Conservation (phyloP, 2,329 filamentous ascomycete genomes). For the Nannizziopsis barbatae region DNA sequence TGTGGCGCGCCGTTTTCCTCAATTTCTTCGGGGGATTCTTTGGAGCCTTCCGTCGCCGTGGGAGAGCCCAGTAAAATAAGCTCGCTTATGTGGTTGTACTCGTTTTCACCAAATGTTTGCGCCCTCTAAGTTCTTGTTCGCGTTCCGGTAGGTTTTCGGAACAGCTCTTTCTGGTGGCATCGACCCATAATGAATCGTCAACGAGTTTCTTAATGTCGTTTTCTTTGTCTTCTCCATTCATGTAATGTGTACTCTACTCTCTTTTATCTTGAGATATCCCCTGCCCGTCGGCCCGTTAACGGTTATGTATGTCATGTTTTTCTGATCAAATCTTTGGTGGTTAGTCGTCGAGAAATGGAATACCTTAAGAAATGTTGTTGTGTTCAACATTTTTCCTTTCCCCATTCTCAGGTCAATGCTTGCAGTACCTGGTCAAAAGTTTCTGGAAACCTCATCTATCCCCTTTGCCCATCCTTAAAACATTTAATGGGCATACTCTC, state of each 20-base stretch:
- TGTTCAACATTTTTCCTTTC: background rate
- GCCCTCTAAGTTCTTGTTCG: background rate
- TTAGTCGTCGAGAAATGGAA: slow-evolving; percentile 4
- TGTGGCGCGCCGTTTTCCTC: slow-evolving; percentile 32
- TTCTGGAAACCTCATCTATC: too few species aligned
- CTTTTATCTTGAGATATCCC: slow-evolving; percentile 9
- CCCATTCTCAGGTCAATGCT: background rate
- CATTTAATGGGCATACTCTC: too few species aligned
- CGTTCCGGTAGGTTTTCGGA: background rate
- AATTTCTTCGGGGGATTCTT: slow-evolving; percentile 33
- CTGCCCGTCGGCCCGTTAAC: slow-evolving; percentile 3
- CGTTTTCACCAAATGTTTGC: background rate
- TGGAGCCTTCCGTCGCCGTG: slow-evolving; percentile 30
- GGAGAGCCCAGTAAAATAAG: slow-evolving; percentile 22
- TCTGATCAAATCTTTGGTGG: slow-evolving; percentile 1
- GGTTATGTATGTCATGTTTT: slow-evolving; percentile 1
- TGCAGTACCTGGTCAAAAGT: too few species aligned
- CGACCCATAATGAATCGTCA: background rate
- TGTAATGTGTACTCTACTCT: slow-evolving; percentile 5
- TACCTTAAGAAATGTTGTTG: background rate
- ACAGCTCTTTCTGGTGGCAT: background rate
- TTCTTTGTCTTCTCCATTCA: background rate
- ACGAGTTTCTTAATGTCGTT: background rate
- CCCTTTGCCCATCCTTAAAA: too few species aligned
- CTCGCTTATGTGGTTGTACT: background rate